These are phyloP conservation scores for Pleurotus salmoneostramineus DNA, from an alignment of 768 basidiomycete genomes.

Conservation along the genomic window DNA sequence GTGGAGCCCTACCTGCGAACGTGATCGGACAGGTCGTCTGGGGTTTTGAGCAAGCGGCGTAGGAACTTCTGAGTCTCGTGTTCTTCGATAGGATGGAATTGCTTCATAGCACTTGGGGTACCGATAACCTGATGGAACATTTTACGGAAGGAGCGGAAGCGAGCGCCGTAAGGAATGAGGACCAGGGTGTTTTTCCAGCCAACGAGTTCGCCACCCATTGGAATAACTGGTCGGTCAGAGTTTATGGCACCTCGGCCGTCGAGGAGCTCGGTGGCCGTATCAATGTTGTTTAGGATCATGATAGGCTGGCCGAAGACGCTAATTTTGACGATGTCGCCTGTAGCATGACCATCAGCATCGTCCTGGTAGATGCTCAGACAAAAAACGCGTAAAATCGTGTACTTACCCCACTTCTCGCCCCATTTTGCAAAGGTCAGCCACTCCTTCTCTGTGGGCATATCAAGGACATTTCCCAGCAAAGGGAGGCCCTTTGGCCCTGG, in stretches of 20 bases:
- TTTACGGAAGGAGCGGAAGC: slow-evolving; percentile 36
- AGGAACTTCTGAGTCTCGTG: slow-evolving; percentile 35
- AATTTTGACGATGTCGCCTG: slow-evolving; percentile 30
- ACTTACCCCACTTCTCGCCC: slow-evolving; percentile 27
- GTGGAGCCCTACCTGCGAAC: slow-evolving; percentile 28
- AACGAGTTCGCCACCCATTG: slow-evolving; percentile 33
- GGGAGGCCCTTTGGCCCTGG: slow-evolving; percentile 36
- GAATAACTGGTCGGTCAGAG: slow-evolving; percentile 47
- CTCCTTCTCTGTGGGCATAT: slow-evolving; percentile 19
- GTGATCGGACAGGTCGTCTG: slow-evolving; percentile 27
- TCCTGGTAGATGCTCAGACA: neutral
- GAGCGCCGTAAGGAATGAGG: slow-evolving; percentile 31
- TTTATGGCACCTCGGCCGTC: slow-evolving; percentile 49
- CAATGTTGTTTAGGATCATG: slow-evolving; percentile 37
- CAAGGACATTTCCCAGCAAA: slow-evolving; percentile 29
- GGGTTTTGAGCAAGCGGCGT: slow-evolving; percentile 28
- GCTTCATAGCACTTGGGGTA: slow-evolving; percentile 28
- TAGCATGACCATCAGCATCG: neutral
- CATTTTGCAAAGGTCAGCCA: slow-evolving; percentile 27
- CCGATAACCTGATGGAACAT: slow-evolving; percentile 39
- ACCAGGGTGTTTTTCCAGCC: slow-evolving; percentile 28
- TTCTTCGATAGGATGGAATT: slow-evolving; percentile 35
- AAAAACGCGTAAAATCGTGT: neutral
- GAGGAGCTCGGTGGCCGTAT: slow-evolving; percentile 43
- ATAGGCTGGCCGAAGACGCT: slow-evolving; percentile 40